Evolutionary conservation across 495 filamentous ascomycete genomes (phyloP), one percentile per base, ranked within the genome.

Genomic region (Aspergillus leporis): DNA sequence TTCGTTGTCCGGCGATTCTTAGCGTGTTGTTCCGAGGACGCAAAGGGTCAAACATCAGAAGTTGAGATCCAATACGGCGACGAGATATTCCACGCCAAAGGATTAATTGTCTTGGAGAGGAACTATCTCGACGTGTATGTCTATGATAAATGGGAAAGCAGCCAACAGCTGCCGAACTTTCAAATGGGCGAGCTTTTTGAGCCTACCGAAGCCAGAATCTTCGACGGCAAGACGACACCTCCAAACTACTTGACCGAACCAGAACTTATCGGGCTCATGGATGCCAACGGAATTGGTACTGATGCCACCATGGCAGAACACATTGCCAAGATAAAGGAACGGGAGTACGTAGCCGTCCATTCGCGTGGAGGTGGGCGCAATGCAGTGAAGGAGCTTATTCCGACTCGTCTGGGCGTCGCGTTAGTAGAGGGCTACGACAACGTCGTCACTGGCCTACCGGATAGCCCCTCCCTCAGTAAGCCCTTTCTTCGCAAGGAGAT

Each of bases 291-390:
- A 12, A 98, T 98, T 64, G 94, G 94, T 16, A 98, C 94, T 4
- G 94, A 98, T 74, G 94, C 94, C 12, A 98, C 94, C 0, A 98
- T 98, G 95, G 93, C 94, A 0, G 94, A 98, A 63, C 94, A 98
- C 69, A 98, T 98, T 66, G 84, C 89, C 45, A 97, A 95, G 69
- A 93, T 98, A 70, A 91, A 97, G 71, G 86, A 93, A 41, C 78
- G 94, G 30, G 77, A 90, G 49, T 98, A 98, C 67, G 92, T 92
- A 23, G 82, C 82, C 45, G 85, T 85, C 3, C 74, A 85, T 31
- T 70, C 82, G n/a, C 83, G 84, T 49, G 79, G 73, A 18, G 76
- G 74, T 23, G 77, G 80, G 53, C 77, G 76, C 31, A 78, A 70
- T 56, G 85, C 87, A 32, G 76, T 96, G 32, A 82, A 90, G 67